A percentile compares a stretch with the other conserved stretches of the same genome.
These are phyloP conservation scores for Daldinia bambusicola DNA, from an alignment of 495 filamentous ascomycete genomes.

Conservation along the genomic window DNA sequence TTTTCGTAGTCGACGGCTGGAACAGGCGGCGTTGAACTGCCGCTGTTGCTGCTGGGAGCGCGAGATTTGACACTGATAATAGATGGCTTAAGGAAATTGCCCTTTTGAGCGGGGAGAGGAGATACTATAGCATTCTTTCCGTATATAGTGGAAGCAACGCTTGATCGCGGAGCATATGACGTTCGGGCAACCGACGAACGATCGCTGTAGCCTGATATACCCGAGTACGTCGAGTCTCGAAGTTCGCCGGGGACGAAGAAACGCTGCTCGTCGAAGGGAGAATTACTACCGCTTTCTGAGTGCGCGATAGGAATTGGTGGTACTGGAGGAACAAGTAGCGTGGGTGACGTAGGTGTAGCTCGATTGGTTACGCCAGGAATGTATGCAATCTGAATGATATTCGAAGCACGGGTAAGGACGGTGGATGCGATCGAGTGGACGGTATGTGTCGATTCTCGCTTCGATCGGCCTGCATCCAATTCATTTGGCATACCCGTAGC, in stretches of 20 bases:
- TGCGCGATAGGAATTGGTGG: slow-evolving; percentile 84
- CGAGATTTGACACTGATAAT: slow-evolving; percentile 87
- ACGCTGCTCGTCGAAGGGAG: slow-evolving; percentile 77
- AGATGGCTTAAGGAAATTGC: slow-evolving; percentile 83
- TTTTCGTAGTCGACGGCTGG: slow-evolving; percentile 65
- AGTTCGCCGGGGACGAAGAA: slow-evolving; percentile 95
- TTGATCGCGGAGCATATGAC: slow-evolving; percentile 75
- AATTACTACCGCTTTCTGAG: slow-evolving; percentile 65
- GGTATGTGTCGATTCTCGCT: slow-evolving; percentile 84
- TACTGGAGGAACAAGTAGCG: slow-evolving; percentile 87
- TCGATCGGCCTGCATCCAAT: slow-evolving; percentile 69
- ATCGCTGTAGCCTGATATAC: slow-evolving; percentile 70
- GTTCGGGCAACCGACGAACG: slow-evolving; percentile 72
- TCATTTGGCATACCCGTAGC: slow-evolving; percentile 65
- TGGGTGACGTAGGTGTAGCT: slow-evolving; percentile 81
- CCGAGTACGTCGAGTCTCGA: slow-evolving; percentile 85
- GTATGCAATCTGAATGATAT: slow-evolving; percentile 99
- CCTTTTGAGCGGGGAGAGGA: slow-evolving; percentile 83
- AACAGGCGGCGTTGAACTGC: slow-evolving; percentile 63
- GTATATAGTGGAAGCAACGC: slow-evolving; percentile 92
- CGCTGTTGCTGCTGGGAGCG: slow-evolving; percentile 56
- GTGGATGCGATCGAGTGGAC: slow-evolving; percentile 93
- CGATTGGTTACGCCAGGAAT: slow-evolving; percentile 97
- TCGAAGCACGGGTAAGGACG: slow-evolving; percentile 93
- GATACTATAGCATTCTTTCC: slow-evolving; percentile 84